Conservation (phyloP, 1,284 basidiomycete species). For the Trichosporon sp. region DNA sequence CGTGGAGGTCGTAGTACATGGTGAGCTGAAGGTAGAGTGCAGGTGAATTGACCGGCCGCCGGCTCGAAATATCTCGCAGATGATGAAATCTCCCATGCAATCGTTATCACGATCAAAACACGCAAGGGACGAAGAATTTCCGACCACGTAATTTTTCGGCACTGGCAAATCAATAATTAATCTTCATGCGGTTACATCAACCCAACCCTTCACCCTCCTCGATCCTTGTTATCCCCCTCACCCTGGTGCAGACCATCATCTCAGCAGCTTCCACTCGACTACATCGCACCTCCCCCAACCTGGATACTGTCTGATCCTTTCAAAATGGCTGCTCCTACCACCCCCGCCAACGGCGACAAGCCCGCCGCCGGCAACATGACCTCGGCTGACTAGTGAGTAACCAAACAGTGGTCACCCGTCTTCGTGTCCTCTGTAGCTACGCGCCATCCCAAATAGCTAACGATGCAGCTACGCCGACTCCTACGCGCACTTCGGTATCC, state of each 20-base stretch:
- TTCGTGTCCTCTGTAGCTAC: too few relatives aligned
- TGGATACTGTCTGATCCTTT: background rate
- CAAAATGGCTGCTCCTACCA: conserved; percentile 33
- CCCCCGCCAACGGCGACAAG: conserved; percentile 47
- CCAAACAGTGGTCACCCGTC: background rate
- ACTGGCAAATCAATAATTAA: conserved; percentile 10
- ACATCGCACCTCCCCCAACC: background rate
- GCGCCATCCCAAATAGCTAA: background rate
- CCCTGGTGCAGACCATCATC: conserved; percentile 1
- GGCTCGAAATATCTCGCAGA: background rate
- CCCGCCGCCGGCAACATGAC: conserved; percentile 53
- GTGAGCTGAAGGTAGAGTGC: background rate
- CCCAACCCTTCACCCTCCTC: conserved; percentile 14
- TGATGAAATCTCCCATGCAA: background rate
- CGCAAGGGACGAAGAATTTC: background rate
- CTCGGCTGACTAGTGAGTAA: conserved; percentile 53
- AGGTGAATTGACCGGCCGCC: background rate
- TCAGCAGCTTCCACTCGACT: background rate
- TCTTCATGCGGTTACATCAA: conserved; percentile 10
- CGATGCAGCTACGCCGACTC: conserved; percentile 89
- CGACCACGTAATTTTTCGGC: conserved; percentile 16
- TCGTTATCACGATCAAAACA: conserved; percentile 19
- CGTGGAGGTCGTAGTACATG: conserved; percentile 56
- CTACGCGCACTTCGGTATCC: conserved; percentile 72
- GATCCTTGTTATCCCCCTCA: conserved; percentile 6